Percentiles rank a stretch among this genome's conserved stretches.
These are phyloP conservation scores for Fagus sylvatica DNA, from an alignment of 306 rosid species.

Conservation along the genomic window DNA sequence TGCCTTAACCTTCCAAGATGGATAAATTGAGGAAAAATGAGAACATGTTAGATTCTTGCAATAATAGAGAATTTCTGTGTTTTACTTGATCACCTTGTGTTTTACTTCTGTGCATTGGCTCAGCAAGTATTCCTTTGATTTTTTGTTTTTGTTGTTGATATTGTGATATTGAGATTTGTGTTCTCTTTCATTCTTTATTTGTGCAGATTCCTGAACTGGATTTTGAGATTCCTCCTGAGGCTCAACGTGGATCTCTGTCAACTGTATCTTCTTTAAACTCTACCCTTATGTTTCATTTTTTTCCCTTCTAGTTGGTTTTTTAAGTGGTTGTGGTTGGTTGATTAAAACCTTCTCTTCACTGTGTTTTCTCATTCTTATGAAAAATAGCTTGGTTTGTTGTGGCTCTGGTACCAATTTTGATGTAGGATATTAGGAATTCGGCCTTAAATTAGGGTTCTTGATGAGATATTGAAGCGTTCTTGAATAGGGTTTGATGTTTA, in stretches of 20 bases:
- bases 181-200: conserved; percentile 22
- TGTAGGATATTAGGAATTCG: no score
- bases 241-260: conserved; percentile 88
- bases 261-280: conserved; percentile 55
- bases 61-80: background rate
- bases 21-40: background rate
- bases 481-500: no score
- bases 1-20: background rate
- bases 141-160: conserved; percentile 8
- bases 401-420: no score
- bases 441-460: no score
- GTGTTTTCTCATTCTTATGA: background rate
- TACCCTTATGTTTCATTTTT: conserved; percentile 7
- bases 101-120: background rate
- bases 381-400: background rate
- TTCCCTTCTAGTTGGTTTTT: conserved; percentile 1
- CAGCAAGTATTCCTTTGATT: background rate
- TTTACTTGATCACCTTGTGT: background rate
- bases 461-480: no score
- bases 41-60: background rate
- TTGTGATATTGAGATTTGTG: conserved; percentile 13
- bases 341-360: background rate
- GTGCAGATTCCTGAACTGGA: conserved; percentile 90
- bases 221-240: conserved; percentile 94
- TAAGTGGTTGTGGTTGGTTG: conserved; percentile 2